Conservation (phyloP, 2,329 filamentous ascomycete genomes). For the Zymoseptoria passerinii region DNA sequence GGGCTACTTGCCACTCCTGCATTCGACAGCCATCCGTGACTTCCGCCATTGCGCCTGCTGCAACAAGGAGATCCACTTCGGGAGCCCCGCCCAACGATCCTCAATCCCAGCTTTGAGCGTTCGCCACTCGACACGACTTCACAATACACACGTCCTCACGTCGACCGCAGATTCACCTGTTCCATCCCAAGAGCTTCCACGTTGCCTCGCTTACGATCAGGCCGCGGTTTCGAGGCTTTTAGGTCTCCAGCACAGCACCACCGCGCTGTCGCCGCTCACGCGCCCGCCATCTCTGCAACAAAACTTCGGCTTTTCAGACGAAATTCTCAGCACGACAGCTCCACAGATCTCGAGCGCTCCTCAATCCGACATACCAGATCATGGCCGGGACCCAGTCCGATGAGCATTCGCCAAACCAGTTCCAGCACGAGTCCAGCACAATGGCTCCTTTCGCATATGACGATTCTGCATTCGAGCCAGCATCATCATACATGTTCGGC, state of each 20-base stretch:
- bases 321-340: not conserved
- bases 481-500: slow-evolving; percentile 20
- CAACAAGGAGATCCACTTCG: not conserved
- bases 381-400: not conserved
- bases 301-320: not conserved
- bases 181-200: not conserved
- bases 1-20: not conserved
- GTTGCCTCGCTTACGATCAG: not conserved
- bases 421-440: not conserved
- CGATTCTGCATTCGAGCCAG: slow-evolving; percentile 23
- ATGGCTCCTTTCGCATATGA: not conserved
- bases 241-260: slow-evolving; percentile 2
- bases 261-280: not conserved
- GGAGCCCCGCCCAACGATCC: not conserved
- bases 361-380: not conserved
- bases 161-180: not conserved
- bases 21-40: not conserved
- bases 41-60: not conserved
- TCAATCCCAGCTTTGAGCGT: not conserved
- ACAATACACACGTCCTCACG: not conserved
- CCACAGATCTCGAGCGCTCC: not conserved
- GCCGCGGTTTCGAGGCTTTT: slow-evolving; percentile 2
- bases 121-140: not conserved
- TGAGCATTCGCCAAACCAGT: not conserved
- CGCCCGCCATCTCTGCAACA: not conserved